A percentile compares a stretch with the other conserved stretches of the same genome.
Conservation (phyloP, 2,329 filamentous ascomycete genomes). For the Sporothrix inflata region DNA sequence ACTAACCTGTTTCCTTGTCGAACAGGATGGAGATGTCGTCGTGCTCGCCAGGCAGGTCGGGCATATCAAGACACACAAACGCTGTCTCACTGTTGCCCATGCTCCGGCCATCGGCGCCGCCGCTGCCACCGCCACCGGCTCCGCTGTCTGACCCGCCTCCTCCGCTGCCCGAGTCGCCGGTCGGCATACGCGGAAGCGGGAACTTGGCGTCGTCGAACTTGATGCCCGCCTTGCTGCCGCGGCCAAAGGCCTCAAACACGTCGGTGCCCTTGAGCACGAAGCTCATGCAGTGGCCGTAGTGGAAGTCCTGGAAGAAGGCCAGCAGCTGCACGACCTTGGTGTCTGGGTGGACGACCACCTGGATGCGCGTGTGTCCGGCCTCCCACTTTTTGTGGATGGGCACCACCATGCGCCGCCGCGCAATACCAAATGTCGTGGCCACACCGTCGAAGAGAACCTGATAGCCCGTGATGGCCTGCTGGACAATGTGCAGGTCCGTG, state of each 20-base stretch:
- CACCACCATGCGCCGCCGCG: constrained; percentile 83
- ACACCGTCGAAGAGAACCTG: constrained; percentile 73
- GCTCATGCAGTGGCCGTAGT: constrained; percentile 85
- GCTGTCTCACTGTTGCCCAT: constrained; percentile 52
- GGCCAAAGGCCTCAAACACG: constrained; percentile 71
- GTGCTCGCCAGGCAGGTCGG: constrained; percentile 88
- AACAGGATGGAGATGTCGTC: constrained; percentile 88
- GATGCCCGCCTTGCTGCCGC: constrained; percentile 71
- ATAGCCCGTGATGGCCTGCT: constrained; percentile 79
- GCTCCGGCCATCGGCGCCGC: constrained; percentile 41
- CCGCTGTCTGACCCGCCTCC: not conserved
- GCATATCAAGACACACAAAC: constrained; percentile 83
- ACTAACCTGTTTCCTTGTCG: constrained; percentile 75
- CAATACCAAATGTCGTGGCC: constrained; percentile 76
- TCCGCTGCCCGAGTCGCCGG: constrained; percentile 45
- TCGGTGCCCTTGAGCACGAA: constrained; percentile 85
- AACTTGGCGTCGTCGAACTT: constrained; percentile 91
- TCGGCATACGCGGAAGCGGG: constrained; percentile 68
- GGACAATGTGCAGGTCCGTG: constrained; percentile 75
- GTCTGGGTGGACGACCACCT: constrained; percentile 75
- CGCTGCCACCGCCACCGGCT: not conserved
- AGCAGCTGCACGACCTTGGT: constrained; percentile 72
- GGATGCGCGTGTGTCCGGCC: constrained; percentile 75
- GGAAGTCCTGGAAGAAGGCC: constrained; percentile 87
- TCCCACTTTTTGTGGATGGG: constrained; percentile 96